Evolutionary conservation across 257 asterid genomes (phyloP).

Genomic region (Solanum appendiculatum): DNA sequence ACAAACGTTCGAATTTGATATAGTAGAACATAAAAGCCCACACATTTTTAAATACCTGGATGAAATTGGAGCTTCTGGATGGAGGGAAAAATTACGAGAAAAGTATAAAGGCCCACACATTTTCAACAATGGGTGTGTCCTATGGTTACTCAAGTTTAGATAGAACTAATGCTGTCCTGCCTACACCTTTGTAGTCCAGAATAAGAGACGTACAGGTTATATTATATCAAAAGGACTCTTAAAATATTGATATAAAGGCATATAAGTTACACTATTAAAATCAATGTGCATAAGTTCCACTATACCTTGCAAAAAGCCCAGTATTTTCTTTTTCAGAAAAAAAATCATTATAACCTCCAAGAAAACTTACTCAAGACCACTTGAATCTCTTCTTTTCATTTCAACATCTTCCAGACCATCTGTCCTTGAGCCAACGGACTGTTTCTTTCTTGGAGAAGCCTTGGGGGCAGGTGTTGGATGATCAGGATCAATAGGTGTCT

Average conservation of each 20-base stretch:
- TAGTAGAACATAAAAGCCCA: background rate
- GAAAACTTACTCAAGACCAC: conserved; percentile 54
- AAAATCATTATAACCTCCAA: background rate
- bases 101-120: background rate
- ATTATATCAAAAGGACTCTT: background rate
- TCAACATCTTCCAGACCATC: conserved; percentile 19
- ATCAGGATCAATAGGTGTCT: conserved; percentile 43
- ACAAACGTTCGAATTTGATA: background rate
- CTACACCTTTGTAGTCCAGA: background rate
- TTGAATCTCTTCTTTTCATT: conserved; percentile 70
- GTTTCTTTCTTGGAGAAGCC: conserved; percentile 28
- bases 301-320: background rate
- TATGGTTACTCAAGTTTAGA: background rate
- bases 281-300: background rate
- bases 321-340: background rate
- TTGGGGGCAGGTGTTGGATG: conserved; percentile 36
- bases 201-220: background rate
- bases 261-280: background rate
- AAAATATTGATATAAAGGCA: background rate
- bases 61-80: background rate
- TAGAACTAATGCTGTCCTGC: background rate
- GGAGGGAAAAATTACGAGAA: background rate
- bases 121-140: background rate
- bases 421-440: conserved; percentile 8
- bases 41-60: background rate